These are phyloP conservation scores for Rickenella mellea DNA, from an alignment of 768 basidiomycete species.

Conservation along the genomic window DNA sequence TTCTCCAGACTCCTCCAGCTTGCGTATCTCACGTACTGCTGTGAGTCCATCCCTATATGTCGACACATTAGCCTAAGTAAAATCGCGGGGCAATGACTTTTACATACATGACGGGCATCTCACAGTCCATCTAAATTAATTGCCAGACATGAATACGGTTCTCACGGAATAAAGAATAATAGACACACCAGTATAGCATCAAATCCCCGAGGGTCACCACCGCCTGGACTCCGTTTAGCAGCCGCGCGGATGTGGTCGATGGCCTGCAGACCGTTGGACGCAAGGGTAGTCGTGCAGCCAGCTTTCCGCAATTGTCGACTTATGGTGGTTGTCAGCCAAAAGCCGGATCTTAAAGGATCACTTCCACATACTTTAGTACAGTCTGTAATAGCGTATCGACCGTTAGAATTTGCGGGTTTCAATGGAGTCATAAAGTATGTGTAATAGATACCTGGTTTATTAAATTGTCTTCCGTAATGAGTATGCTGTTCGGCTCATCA, in stretches of 20 bases:
- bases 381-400: slow-evolving; percentile 9
- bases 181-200: slow-evolving; percentile 14
- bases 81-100: not conserved
- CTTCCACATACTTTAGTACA: slow-evolving; percentile 7
- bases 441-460: slow-evolving; percentile 12
- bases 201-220: slow-evolving; percentile 7
- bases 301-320: slow-evolving; percentile 16
- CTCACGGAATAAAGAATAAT: not conserved
- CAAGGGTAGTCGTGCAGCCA: slow-evolving; percentile 11
- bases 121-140: slow-evolving; percentile 15
- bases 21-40: slow-evolving; percentile 14
- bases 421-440: not conserved
- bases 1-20: slow-evolving; percentile 11
- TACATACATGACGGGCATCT: slow-evolving; percentile 17
- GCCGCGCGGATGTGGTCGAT: slow-evolving; percentile 10
- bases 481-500: slow-evolving; percentile 6
- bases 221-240: not conserved
- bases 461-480: slow-evolving; percentile 17
- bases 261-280: slow-evolving; percentile 15
- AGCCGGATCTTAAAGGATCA: not conserved
- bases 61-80: not conserved
- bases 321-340: not conserved
- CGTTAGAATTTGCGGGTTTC: not conserved
- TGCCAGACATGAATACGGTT: not conserved
- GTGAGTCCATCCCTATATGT: slow-evolving; percentile 12